A percentile compares a stretch with the other conserved stretches of the same genome.
These are phyloP conservation scores for Pelomyxa schiedti DNA, from an alignment of 78 protist species.

Conservation along the genomic window DNA sequence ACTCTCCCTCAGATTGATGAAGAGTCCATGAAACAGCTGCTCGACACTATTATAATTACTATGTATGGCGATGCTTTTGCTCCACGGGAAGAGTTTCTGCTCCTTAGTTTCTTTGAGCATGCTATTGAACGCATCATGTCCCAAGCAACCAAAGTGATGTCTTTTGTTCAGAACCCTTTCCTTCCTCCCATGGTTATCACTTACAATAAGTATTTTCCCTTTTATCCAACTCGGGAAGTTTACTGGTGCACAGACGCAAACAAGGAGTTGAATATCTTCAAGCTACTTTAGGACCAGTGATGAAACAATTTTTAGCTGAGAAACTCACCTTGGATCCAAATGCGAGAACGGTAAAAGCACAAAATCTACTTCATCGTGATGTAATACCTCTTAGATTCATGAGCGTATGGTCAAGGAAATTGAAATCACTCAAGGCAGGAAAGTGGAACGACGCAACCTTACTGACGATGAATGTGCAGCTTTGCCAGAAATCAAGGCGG, in stretches of 20 bases:
- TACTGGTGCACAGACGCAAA: constrained; percentile 48
- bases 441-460: constrained; percentile 4
- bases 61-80: constrained; percentile 76
- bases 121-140: no score
- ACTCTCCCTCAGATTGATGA: no score
- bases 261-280: constrained; percentile 57
- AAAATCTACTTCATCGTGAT: no score
- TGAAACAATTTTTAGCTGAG: constrained; percentile 38
- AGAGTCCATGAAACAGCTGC: constrained; percentile 61
- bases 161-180: no score
- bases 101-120: constrained; percentile 51
- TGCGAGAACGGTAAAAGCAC: no score
- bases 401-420: constrained; percentile 51
- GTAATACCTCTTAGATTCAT: no score
- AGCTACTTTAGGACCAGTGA: constrained; percentile 42
- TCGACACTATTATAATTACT: constrained; percentile 65
- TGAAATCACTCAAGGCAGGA: constrained; percentile 63
- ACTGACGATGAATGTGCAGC: background rate
- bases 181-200: no score
- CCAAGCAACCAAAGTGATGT: no score
- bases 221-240: no score
- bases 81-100: constrained; percentile 71
- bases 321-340: constrained; percentile 53
- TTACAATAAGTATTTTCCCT: no score
- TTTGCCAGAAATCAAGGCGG: constrained; percentile 20